These are phyloP conservation scores for Priceomyces medius DNA, from an alignment of 805 yeast genomes.

Conservation along the genomic window DNA sequence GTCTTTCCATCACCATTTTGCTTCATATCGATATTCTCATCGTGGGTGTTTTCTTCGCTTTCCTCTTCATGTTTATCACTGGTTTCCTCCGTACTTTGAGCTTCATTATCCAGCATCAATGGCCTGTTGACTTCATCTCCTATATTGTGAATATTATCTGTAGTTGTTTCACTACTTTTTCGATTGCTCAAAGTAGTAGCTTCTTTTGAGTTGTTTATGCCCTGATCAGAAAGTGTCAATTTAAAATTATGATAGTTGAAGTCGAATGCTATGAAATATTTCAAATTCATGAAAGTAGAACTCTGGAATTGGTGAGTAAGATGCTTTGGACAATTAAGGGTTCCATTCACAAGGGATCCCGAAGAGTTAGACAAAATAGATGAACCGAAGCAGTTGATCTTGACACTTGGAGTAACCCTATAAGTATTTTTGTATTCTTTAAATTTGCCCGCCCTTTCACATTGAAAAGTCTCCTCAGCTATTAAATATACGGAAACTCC, in stretches of 20 bases:
- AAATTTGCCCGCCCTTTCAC: constrained; percentile 10
- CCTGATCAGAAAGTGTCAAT: too few relatives aligned
- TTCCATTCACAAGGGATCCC: constrained; percentile 21
- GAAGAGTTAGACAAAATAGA: constrained; percentile 18
- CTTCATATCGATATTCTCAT: too few relatives aligned
- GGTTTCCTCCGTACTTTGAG: too few relatives aligned
- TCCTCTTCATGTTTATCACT: too few relatives aligned
- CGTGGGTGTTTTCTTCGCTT: too few relatives aligned
- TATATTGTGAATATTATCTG: too few relatives aligned
- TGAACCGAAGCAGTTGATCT: constrained; percentile 32
- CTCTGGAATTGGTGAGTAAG: constrained; percentile 38
- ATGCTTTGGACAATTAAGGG: constrained; percentile 29
- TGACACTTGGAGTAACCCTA: constrained; percentile 33
- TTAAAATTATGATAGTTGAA: constrained; percentile 33
- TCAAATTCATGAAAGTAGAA: constrained; percentile 33
- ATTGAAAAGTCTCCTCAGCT: constrained; percentile 39
- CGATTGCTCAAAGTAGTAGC: too few relatives aligned
- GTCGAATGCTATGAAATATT: constrained; percentile 35
- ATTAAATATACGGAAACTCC: constrained; percentile 37
- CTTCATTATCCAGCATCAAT: too few relatives aligned
- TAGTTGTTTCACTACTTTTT: too few relatives aligned
- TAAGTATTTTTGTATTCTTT: constrained; percentile 23
- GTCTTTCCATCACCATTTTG: too few relatives aligned
- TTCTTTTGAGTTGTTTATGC: too few relatives aligned
- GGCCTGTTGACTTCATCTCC: too few relatives aligned